A percentile compares a stretch with the other conserved stretches of the same genome.
Evolutionary conservation across 352 stramenopile species (phyloP).

Genomic region (Globisporangium emineosum): DNA sequence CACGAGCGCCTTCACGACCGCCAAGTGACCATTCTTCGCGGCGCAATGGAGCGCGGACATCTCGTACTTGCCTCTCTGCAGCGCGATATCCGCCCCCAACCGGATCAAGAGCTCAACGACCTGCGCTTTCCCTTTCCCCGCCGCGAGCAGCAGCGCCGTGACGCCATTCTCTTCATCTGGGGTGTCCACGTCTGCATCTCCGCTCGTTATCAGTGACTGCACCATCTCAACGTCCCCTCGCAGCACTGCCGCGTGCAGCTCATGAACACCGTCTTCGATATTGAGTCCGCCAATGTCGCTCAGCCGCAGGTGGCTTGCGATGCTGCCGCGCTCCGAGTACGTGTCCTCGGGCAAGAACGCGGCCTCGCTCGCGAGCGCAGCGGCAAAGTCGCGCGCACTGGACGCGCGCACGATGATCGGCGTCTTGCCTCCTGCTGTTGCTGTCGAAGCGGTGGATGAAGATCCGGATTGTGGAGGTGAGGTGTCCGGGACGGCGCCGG

Average conservation of each 20-base stretch:
- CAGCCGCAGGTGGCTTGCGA: conserved; percentile 8
- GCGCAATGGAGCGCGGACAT: conserved; percentile 18
- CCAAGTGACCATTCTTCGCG: conserved; percentile 13
- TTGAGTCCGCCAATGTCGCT: conserved; percentile 8
- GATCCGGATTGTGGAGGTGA: neutral
- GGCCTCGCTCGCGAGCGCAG: conserved; percentile 8
- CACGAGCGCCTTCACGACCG: neutral
- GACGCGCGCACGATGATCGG: conserved; percentile 14
- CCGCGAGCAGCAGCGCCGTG: conserved; percentile 20
- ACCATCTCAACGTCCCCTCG: conserved; percentile 12
- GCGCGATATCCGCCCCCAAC: conserved; percentile 10
- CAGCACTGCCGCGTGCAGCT: conserved; percentile 16
- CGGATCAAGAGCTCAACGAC: conserved; percentile 15
- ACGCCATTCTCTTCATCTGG: conserved; percentile 6
- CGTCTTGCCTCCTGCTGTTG: neutral
- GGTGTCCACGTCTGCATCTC: conserved; percentile 16
- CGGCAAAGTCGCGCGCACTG: conserved; percentile 19
- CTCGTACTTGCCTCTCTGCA: conserved; percentile 9
- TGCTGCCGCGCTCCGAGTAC: conserved; percentile 12
- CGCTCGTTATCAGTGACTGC: conserved; percentile 6
- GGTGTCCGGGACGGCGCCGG: neutral
- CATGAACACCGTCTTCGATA: neutral
- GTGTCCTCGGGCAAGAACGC: conserved; percentile 17
- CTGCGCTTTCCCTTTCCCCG: conserved; percentile 10
- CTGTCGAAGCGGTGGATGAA: neutral